Percentiles rank a stretch among this genome's conserved stretches.
Evolutionary conservation across 2,329 filamentous ascomycete genomes (phyloP).

Genomic region (Exophiala xenobiotica): DNA sequence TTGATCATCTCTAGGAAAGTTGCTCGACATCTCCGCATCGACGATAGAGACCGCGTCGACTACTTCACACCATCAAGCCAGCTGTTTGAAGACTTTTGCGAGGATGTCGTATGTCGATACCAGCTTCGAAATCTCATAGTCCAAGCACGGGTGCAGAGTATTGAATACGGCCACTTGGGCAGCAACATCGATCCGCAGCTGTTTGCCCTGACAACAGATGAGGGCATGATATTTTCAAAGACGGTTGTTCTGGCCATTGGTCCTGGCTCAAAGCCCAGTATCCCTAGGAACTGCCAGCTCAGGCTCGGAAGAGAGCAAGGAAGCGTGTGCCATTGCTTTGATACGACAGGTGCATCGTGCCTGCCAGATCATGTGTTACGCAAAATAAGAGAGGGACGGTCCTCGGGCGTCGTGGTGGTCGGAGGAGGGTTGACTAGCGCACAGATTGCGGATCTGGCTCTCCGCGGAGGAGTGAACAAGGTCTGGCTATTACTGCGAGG

Average conservation of each 20-base stretch:
- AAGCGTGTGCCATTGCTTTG: constrained; percentile 61
- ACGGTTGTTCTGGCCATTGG: constrained; percentile 70
- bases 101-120: constrained; percentile 59
- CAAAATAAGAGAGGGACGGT: constrained; percentile 50
- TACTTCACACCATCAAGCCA: constrained; percentile 65
- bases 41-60: constrained; percentile 67
- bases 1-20: constrained; percentile 33
- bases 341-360: constrained; percentile 50
- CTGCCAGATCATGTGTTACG: constrained; percentile 53
- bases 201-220: constrained; percentile 63
- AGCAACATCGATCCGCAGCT: constrained; percentile 49
- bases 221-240: constrained; percentile 53
- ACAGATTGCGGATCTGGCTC: constrained; percentile 67
- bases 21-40: constrained; percentile 51
- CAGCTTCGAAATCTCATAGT: constrained; percentile 57
- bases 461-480: constrained; percentile 64
- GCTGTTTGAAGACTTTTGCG: constrained; percentile 64
- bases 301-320: constrained; percentile 31
- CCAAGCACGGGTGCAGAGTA: constrained; percentile 60
- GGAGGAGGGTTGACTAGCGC: constrained; percentile 76
- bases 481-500: constrained; percentile 70
- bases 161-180: constrained; percentile 57
- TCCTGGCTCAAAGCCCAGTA: constrained; percentile 54
- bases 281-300: constrained; percentile 19
- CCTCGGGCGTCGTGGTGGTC: constrained; percentile 63